A percentile compares a stretch with the other conserved stretches of the same genome.
Evolutionary conservation across 345 rosid species (phyloP).

Genomic region (Citrus reticulata): DNA sequence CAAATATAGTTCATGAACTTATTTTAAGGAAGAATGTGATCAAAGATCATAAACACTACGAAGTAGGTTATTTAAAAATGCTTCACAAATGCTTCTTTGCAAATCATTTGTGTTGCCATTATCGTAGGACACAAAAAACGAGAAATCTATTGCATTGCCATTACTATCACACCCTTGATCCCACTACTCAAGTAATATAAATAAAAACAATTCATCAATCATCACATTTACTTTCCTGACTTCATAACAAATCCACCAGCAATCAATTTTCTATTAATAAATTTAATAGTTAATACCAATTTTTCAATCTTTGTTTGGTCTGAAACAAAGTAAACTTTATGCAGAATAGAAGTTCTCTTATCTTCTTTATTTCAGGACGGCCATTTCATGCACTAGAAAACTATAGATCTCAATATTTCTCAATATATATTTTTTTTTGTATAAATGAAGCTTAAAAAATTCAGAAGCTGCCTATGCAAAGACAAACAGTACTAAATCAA

Average conservation of each 20-base stretch:
- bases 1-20: background rate
- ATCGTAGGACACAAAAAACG: background rate
- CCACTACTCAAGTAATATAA: background rate
- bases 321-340: background rate
- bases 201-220: background rate
- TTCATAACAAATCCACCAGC: background rate
- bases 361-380: background rate
- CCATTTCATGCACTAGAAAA: too few relatives aligned
- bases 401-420: background rate
- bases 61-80: background rate
- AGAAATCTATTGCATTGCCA: background rate
- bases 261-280: background rate
- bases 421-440: background rate
- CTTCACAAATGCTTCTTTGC: background rate
- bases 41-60: background rate
- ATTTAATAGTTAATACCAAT: background rate
- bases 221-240: background rate
- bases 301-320: background rate
- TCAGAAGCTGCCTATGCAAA: constrained; percentile 16
- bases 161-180: background rate
- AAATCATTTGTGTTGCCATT: background rate
- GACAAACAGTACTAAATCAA: background rate
- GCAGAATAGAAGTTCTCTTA: background rate
- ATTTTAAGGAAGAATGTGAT: background rate
- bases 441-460: background rate